Conservation (phyloP, 1,284 basidiomycete genomes). For the Athelia sp. region DNA sequence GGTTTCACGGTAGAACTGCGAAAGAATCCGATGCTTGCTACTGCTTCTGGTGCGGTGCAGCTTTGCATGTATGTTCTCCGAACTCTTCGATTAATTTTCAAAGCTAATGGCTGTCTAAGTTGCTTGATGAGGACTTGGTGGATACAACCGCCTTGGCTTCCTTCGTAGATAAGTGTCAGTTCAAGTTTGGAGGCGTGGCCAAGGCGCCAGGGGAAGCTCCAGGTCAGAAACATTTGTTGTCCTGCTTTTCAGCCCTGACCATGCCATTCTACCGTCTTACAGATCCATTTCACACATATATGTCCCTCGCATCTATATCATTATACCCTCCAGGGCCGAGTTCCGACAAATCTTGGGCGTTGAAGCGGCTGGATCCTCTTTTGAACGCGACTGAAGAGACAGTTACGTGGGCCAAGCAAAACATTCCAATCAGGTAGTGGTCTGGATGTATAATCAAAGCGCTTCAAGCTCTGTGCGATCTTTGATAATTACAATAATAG, state of each 20-base stretch:
- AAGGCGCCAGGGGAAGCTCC: conserved; percentile 77
- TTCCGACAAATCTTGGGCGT: conserved; percentile 38
- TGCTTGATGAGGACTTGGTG: conserved; percentile 59
- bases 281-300: conserved; percentile 91
- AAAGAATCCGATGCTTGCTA: conserved; percentile 91
- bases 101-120: conserved; percentile 34
- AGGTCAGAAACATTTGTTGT: conserved; percentile 41
- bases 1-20: conserved; percentile 82
- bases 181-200: conserved; percentile 79
- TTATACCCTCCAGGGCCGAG: conserved; percentile 46
- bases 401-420: conserved; percentile 54
- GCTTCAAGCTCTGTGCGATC: no score
- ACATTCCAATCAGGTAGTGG: conserved; percentile 30
- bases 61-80: conserved; percentile 56
- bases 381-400: conserved; percentile 68
- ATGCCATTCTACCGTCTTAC: no score
- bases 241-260: not conserved
- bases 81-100: not conserved
- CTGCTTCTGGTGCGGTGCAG: conserved; percentile 89
- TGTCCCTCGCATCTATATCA: conserved; percentile 77
- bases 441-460: no score
- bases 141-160: conserved; percentile 47
- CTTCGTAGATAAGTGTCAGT: conserved; percentile 76
- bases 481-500: no score
- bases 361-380: conserved; percentile 58